Conservation (phyloP, 2,329 filamentous ascomycete species). For the Exophiala phaeomuriformis region DNA sequence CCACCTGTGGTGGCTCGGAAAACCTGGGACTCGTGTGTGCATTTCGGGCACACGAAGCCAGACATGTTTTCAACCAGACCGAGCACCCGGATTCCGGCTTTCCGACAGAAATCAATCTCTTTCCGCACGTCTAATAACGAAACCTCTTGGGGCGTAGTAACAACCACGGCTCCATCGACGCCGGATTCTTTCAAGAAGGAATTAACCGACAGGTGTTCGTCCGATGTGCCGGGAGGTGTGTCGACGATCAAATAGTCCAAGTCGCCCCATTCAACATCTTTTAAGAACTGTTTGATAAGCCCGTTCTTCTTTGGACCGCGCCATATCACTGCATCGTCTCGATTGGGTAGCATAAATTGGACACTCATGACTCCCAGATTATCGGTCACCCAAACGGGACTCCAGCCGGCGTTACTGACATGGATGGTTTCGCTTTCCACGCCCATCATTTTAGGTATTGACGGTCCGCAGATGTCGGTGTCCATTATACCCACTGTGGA, state of each 20-base stretch:
- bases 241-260: constrained; percentile 90
- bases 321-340: constrained; percentile 96
- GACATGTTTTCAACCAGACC: constrained; percentile 98
- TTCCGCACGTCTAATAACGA: constrained; percentile 86
- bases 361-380: constrained; percentile 96
- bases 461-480: constrained; percentile 93
- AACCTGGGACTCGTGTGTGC: constrained; percentile 71
- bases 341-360: constrained; percentile 92
- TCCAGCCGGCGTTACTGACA: constrained; percentile 81
- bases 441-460: constrained; percentile 98
- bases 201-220: constrained; percentile 93
- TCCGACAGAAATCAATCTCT: constrained; percentile 95
- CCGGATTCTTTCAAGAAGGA: constrained; percentile 83
- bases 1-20: constrained; percentile 90
- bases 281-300: constrained; percentile 93
- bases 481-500: constrained; percentile 91
- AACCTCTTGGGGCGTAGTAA: constrained; percentile 94
- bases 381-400: constrained; percentile 89
- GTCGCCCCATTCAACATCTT: constrained; percentile 96
- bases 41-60: constrained; percentile 91
- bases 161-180: constrained; percentile 85
- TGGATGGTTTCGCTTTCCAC: constrained; percentile 81
- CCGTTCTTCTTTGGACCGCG: constrained; percentile 97
- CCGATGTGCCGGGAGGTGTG: constrained; percentile 88
- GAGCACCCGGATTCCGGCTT: constrained; percentile 80